Percentiles rank a stretch among this genome's conserved stretches.
These are phyloP conservation scores for Tetraselmis striata DNA, from an alignment of 139 green algal genomes.

Conservation along the genomic window DNA sequence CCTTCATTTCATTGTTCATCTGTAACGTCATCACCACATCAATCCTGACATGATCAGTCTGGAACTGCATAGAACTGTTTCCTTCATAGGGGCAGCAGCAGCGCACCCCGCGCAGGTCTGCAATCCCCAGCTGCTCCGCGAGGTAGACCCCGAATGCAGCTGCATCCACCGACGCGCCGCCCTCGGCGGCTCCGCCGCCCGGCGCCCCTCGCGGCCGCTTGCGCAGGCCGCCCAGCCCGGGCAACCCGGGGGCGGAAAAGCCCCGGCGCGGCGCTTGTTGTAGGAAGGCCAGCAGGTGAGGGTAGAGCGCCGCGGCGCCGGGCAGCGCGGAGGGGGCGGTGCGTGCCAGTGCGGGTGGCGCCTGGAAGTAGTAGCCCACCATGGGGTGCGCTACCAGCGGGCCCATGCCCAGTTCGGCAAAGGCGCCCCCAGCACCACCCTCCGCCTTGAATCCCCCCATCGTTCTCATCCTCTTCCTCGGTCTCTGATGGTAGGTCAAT, in stretches of 20 bases:
- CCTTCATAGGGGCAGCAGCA: too few species aligned
- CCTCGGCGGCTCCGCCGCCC: neutral
- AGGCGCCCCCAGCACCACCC: too few species aligned
- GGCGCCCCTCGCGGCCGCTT: too few species aligned
- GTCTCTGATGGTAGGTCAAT: neutral
- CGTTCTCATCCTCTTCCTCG: neutral
- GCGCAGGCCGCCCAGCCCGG: too few species aligned
- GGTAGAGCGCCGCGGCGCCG: neutral
- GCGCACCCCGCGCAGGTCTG: neutral
- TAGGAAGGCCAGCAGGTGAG: neutral
- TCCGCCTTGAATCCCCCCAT: too few species aligned
- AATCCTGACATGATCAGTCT: too few species aligned
- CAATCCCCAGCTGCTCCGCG: neutral
- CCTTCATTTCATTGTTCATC: too few species aligned
- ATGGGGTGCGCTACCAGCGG: neutral
- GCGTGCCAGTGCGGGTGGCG: neutral
- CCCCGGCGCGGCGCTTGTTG: neutral
- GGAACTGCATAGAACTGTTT: too few species aligned
- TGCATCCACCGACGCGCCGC: neutral
- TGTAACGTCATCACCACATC: too few species aligned
- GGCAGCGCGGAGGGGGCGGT: neutral
- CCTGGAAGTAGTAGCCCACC: neutral
- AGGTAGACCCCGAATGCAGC: neutral
- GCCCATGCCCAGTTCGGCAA: neutral
- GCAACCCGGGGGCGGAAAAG: too few species aligned